A percentile compares a stretch with the other conserved stretches of the same genome.
Evolutionary conservation across 768 basidiomycete species (phyloP).

Genomic region (Russula compacta): DNA sequence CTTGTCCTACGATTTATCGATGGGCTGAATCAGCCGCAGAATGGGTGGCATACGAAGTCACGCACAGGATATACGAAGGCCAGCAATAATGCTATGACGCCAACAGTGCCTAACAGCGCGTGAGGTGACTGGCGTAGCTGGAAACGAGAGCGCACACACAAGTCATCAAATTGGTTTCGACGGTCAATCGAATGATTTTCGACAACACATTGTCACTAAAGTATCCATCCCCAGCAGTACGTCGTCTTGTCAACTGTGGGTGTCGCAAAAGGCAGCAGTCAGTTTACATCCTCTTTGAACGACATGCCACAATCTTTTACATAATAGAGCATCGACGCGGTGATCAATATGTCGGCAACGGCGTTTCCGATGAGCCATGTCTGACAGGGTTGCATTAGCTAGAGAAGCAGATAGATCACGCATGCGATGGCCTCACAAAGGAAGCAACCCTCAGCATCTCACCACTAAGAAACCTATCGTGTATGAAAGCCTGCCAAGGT

Average conservation of each 20-base stretch:
- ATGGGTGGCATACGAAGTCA: not conserved
- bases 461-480: not conserved
- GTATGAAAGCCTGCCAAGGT: not conserved
- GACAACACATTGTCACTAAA: not conserved
- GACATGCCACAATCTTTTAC: not conserved
- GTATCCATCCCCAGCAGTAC: not conserved
- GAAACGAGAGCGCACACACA: not conserved
- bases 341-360: not conserved
- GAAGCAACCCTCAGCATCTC: not conserved
- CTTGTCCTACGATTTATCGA: not conserved
- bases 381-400: not conserved
- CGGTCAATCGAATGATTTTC: not conserved
- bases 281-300: not conserved
- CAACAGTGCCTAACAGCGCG: not conserved
- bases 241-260: not conserved
- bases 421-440: not conserved
- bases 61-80: not conserved
- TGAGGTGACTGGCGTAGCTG: not conserved
- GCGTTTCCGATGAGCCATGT: not conserved
- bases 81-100: not conserved
- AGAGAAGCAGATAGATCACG: not conserved
- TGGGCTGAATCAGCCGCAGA: not conserved
- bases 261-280: not conserved
- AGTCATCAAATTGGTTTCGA: conserved; percentile 8
- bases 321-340: not conserved